These are phyloP conservation scores for Metschnikowia koreensis DNA, from an alignment of 805 yeast species.

Conservation along the genomic window DNA sequence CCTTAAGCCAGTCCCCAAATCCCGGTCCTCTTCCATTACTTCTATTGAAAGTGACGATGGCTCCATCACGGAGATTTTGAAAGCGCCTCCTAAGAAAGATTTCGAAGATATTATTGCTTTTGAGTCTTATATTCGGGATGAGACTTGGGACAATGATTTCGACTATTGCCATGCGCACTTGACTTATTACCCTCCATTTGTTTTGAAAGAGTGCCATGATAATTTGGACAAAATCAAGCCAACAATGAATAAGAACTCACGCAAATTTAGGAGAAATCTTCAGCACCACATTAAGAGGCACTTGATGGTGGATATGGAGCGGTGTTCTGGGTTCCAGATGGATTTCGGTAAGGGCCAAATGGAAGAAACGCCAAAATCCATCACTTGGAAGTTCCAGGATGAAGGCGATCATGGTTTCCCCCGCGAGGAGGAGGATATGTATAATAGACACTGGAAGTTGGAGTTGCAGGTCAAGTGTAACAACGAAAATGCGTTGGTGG, in stretches of 20 bases:
- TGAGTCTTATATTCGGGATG: slow-evolving; percentile 64
- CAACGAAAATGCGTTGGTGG: slow-evolving; percentile 64
- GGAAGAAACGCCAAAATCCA: slow-evolving; percentile 49
- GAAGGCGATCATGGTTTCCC: slow-evolving; percentile 53
- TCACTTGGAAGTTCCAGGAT: slow-evolving; percentile 66
- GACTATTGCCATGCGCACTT: slow-evolving; percentile 67
- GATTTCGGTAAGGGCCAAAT: slow-evolving; percentile 48
- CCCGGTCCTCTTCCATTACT: slow-evolving; percentile 36
- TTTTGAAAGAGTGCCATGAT: slow-evolving; percentile 61
- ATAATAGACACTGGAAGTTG: slow-evolving; percentile 61
- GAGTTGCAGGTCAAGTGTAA: slow-evolving; percentile 63
- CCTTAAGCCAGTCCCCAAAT: slow-evolving; percentile 38
- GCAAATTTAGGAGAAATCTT: slow-evolving; percentile 69
- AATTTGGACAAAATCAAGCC: slow-evolving; percentile 71
- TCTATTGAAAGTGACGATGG: slow-evolving; percentile 38
- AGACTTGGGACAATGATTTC: slow-evolving; percentile 73
- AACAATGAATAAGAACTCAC: slow-evolving; percentile 67
- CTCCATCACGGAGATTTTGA: slow-evolving; percentile 24
- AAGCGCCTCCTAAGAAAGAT: slow-evolving; percentile 43
- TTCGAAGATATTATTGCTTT: slow-evolving; percentile 66
- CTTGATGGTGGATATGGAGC: slow-evolving; percentile 61
- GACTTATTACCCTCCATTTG: slow-evolving; percentile 71
- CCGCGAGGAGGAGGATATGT: slow-evolving; percentile 43
- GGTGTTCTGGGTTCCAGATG: slow-evolving; percentile 57
- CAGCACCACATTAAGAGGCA: slow-evolving; percentile 75